phyloP scores from a whole-genome alignment of 2,329 filamentous ascomycete genomes.

The Dothideomycetes sp. region DNA sequence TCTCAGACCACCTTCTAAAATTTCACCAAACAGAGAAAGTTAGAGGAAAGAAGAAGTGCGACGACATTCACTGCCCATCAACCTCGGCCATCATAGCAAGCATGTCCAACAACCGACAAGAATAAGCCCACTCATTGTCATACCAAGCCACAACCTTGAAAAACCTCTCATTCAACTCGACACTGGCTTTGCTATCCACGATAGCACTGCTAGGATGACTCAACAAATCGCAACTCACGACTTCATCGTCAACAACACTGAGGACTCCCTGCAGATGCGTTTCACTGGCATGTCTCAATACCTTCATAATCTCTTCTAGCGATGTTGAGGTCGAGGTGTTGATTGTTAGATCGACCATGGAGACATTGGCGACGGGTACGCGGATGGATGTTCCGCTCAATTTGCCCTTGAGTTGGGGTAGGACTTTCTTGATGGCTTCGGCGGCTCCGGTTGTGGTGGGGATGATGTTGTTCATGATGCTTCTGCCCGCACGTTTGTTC shows the following conservation, averaged over 20 bases:
- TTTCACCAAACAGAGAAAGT: too few relatives aligned
- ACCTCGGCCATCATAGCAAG: neutral
- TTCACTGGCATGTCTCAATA: neutral
- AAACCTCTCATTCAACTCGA: neutral
- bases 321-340: neutral
- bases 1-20: too few relatives aligned
- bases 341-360: neutral
- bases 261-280: neutral
- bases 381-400: neutral
- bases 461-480: neutral
- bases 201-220: neutral
- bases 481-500: neutral
- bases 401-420: neutral
- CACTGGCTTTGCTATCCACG: neutral
- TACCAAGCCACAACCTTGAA: neutral
- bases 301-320: neutral
- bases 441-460: neutral
- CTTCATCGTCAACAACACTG: neutral
- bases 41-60: too few relatives aligned
- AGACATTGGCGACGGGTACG: neutral
- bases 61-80: too few relatives aligned
- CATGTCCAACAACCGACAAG: neutral
- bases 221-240: neutral
- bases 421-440: neutral
- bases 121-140: conserved; percentile 2